Base-by-base conservation (phyloP, 805 yeast species). In the Isabelozyma rhagii region DNA sequence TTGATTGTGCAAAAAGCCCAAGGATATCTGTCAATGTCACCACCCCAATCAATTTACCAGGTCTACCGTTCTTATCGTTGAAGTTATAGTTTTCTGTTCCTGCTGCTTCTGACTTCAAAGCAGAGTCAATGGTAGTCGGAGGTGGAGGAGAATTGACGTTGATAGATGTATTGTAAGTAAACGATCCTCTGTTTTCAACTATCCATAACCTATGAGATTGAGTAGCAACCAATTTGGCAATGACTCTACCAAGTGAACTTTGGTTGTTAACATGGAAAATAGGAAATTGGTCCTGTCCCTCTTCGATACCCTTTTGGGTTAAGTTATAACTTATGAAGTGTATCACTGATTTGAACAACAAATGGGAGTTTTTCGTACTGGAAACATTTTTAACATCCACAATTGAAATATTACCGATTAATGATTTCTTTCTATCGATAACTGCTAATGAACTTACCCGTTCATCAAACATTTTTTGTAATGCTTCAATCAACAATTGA, bases 261-360 rank as follows among this genome's bases (percentile, higher is more conserved):
- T 80, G 78, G 52, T 83, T 81, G 54, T 89, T 85, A 25, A 93
- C 97, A 66, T 93, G 96, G 78, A 93, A 93, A 40, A 94, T 93
- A 14, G 99, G 99, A 77, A 87, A 93, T 41, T 96, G 90, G 72
- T 93, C 99, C 68, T 92, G 91, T 47, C 97, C 97, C 63, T 91
- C 92, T 61, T 87, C 96, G 31, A 93, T 77, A 17, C 99, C 99
- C 63, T 97, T 84, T 48, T 85, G 85, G 55, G 87, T 85, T 55
- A 94, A 78, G 52, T 92, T 91, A 54, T 91, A 86, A 11, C 96
- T 83, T 50, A 93, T 83, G 64, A 93, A 93, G 68, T 88, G 94
- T 60, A 90, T 77, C 68, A 97, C 94, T 6, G 94, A 78, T 64
- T 87, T 85, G 61, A 86, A 85, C 50, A 93, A 76, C 55, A 89